phyloP scores from a whole-genome alignment of 768 basidiomycete species.

The Boletus tomentosulus region DNA sequence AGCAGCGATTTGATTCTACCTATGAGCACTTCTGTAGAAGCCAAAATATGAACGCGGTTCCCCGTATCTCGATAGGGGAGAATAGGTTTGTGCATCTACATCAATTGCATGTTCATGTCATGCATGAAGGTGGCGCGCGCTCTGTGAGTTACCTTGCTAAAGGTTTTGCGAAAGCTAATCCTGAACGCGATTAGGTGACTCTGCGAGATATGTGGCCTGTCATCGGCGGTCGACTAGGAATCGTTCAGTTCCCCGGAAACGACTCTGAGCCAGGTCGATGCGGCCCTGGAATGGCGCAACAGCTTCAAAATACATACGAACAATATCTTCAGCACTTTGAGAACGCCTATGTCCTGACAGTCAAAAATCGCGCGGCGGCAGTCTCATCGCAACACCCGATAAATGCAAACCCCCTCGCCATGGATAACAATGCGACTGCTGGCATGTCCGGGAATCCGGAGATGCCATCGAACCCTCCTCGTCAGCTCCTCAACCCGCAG shows the following conservation, averaged over 20 bases:
- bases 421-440: slow-evolving; percentile 9
- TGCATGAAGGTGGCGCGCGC: slow-evolving; percentile 50
- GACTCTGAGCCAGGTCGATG: slow-evolving; percentile 58
- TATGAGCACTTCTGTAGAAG: slow-evolving; percentile 47
- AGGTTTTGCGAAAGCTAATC: slow-evolving; percentile 6
- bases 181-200: slow-evolving; percentile 40
- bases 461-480: slow-evolving; percentile 13
- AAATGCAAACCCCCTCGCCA: slow-evolving; percentile 8
- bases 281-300: slow-evolving; percentile 58
- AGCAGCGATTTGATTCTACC: slow-evolving; percentile 46
- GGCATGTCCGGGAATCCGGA: slow-evolving; percentile 17
- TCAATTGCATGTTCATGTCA: slow-evolving; percentile 53
- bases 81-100: slow-evolving; percentile 57
- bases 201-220: slow-evolving; percentile 58
- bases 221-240: slow-evolving; percentile 64
- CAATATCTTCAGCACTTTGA: slow-evolving; percentile 58
- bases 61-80: slow-evolving; percentile 45
- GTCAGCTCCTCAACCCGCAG: slow-evolving; percentile 21
- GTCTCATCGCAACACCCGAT: slow-evolving; percentile 15
- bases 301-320: slow-evolving; percentile 57
- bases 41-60: slow-evolving; percentile 38
- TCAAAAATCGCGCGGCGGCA: slow-evolving; percentile 21
- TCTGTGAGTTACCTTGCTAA: slow-evolving; percentile 37
- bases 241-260: slow-evolving; percentile 59
- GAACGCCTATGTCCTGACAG: slow-evolving; percentile 43